Evolutionary conservation across 352 stramenopile genomes (phyloP), one percentile per base, ranked within the genome.

Genomic region (Phytopythium kandeliae): DNA sequence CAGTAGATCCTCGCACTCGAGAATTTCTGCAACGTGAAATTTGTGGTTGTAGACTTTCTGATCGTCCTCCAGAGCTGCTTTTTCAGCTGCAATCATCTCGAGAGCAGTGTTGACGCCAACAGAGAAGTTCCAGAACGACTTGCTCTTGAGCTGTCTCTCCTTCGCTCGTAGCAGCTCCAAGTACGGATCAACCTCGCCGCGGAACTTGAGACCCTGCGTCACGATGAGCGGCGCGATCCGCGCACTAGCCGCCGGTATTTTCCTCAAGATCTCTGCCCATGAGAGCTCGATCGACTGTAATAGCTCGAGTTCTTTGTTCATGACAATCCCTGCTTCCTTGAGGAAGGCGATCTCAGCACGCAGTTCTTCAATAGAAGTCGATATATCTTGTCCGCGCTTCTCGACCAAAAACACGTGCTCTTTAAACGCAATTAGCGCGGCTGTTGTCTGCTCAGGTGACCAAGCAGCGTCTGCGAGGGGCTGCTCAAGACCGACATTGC

Each of bases 1-100:
- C 43, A 98, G 87, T 13, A 97, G 62, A 26, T 93, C 80, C 21
- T 90, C 75, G 48, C 95, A 97, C 55, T 97, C 93, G 57, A 98
- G 88, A 37, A 98, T 96, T 37, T 83, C 71, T 34, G 91, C 96
- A 10, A 98, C 70, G 57, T 98, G 85, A 13, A 73, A 71, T 54
- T 91, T 96, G 12, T 82, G 67, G 10, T 65, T 54, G n/a, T 78
- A 82, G 4, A 54, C 22, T 0, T 22, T 26, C 15, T 71, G 48
- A 54, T 89, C 79, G 19, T 68, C 53, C 36, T 73, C 61, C 31
- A 74, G 60, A 10, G 51, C 51, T 11, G 35, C 24, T 5, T 67
- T 65, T 22, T 86, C 77, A 43, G 75, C 59, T 16, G 31, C 48
- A 16, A 92, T 75, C 21, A 71, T 44, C 11, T 73, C 61, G 13